phyloP scores from a whole-genome alignment of 78 protist species.

The Mantamonas sphyraenae region DNA sequence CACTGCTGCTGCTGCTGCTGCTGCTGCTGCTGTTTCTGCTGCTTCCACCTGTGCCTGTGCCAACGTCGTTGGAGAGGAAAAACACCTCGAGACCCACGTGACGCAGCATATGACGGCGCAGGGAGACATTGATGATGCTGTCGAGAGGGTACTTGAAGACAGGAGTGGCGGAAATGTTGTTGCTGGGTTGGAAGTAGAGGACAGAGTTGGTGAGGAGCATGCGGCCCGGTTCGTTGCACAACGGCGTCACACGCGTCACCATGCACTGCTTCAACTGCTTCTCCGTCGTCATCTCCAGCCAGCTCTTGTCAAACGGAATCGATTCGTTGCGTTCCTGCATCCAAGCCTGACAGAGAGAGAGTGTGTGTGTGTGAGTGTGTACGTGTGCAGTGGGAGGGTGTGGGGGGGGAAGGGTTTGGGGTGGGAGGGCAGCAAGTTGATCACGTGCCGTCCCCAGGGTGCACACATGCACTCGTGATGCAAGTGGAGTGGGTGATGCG shows the following conservation, averaged over 20 bases:
- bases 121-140: conserved; percentile 10
- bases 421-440: no score
- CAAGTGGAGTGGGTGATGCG: not conserved
- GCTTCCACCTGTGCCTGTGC: no score
- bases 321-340: no score
- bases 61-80: no score
- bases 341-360: not conserved
- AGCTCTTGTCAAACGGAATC: not conserved
- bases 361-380: not conserved
- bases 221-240: conserved; percentile 66
- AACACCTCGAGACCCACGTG: conserved; percentile 27
- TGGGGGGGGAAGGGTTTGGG: no score
- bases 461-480: no score
- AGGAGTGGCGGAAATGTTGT: conserved; percentile 43
- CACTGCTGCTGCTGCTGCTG: no score
- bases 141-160: conserved; percentile 35
- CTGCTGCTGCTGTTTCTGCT: no score
- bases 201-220: conserved; percentile 43
- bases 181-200: conserved; percentile 74
- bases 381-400: no score
- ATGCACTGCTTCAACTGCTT: no score
- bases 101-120: conserved; percentile 48
- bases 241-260: conserved; percentile 59
- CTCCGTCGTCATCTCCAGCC: no score
- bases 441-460: no score